Conservation (phyloP, 805 yeast genomes). For the Starmerella bacillaris region DNA sequence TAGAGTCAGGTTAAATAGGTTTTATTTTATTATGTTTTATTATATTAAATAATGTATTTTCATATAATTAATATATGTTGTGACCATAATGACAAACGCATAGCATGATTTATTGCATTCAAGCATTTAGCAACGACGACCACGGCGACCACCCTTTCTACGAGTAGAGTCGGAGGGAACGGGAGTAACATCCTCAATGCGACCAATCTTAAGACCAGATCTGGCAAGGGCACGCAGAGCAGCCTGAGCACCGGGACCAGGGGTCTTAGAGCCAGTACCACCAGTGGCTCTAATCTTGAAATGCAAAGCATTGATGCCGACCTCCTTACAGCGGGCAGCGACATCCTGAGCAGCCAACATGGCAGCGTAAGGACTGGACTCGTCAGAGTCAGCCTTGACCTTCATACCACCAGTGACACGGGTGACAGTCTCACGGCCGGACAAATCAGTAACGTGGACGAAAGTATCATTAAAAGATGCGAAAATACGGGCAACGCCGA, state of each 20-base stretch:
- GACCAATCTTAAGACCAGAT: slow-evolving; percentile 98
- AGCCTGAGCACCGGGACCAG: slow-evolving; percentile 99
- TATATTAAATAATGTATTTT: too few relatives aligned
- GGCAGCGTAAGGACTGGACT: slow-evolving; percentile 99
- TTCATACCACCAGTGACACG: slow-evolving; percentile 99
- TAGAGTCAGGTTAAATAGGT: too few relatives aligned
- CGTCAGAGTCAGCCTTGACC: slow-evolving; percentile 99
- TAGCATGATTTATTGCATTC: too few relatives aligned
- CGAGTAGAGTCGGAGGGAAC: slow-evolving; percentile 99
- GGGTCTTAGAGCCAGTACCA: slow-evolving; percentile 99
- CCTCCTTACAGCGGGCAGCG: slow-evolving; percentile 97
- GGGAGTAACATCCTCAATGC: slow-evolving; percentile 99
- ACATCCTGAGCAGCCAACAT: slow-evolving; percentile 99
- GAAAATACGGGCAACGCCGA: slow-evolving; percentile 99
- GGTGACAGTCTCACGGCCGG: slow-evolving; percentile 99
- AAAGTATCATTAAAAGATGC: slow-evolving; percentile 99
- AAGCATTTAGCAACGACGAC: slow-evolving; percentile 76
- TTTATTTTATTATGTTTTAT: too few relatives aligned
- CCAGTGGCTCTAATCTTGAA: slow-evolving; percentile 99
- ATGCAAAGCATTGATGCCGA: slow-evolving; percentile 99
- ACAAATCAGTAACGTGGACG: slow-evolving; percentile 97
- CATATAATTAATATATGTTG: too few relatives aligned
- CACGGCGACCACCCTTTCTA: slow-evolving; percentile 99
- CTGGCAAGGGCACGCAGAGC: slow-evolving; percentile 98
- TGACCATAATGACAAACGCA: too few relatives aligned